Conservation (phyloP, 305 asterid species). For the Lippia alba region DNA sequence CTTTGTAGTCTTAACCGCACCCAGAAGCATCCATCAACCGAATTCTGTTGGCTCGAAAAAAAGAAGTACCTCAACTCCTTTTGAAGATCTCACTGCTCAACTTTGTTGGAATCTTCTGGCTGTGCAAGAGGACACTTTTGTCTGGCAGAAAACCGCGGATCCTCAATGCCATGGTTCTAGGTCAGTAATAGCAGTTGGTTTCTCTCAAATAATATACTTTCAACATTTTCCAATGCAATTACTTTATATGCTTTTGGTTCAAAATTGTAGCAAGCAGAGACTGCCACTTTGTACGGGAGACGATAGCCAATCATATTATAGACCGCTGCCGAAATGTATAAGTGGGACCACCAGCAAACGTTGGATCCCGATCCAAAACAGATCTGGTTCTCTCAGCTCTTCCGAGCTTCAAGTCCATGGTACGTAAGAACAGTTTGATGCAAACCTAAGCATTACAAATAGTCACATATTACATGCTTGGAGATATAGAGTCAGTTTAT, state of each 20-base stretch:
- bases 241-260: background rate
- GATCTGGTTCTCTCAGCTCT: slow-evolving; percentile 1
- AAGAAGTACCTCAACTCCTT: slow-evolving; percentile 2
- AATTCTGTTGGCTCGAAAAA: background rate
- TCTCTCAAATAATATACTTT: background rate
- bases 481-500: background rate
- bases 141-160: slow-evolving; percentile 7
- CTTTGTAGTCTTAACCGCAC: background rate
- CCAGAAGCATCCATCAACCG: background rate
- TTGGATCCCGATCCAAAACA: slow-evolving; percentile 8
- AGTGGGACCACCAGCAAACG: slow-evolving; percentile 2
- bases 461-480: background rate
- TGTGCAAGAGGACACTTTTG: slow-evolving; percentile 2
- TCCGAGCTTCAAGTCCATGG: slow-evolving; percentile 1
- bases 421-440: background rate
- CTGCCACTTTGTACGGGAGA: background rate
- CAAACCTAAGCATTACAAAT: background rate
- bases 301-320: slow-evolving; percentile 6
- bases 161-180: background rate
- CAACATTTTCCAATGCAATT: background rate
- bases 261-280: background rate
- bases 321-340: background rate
- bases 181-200: background rate
- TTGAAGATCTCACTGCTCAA: background rate
- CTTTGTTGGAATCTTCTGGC: slow-evolving; percentile 2